Base-by-base conservation (phyloP, 805 yeast genomes). In the Nakazawaea wickerhamii region DNA sequence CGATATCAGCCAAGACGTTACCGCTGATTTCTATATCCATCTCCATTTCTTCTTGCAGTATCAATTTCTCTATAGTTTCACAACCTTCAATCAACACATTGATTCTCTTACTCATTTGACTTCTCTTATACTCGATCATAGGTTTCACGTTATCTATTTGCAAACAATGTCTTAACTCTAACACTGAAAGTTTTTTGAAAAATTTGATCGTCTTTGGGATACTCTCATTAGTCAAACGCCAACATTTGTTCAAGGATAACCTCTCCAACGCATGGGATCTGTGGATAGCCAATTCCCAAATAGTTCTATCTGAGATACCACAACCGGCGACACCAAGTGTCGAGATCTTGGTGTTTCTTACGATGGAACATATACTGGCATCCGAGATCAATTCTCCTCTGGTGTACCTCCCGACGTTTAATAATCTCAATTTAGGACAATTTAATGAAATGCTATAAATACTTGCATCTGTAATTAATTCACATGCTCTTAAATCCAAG, bases 241-340 rank as follows among this genome's bases (percentile, higher is more conserved):
- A 65, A 57, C 97, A 89, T 52, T 80, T 78, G 59, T 89, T 89
- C 40, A 89, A 58, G 6, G 95, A 83, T 17, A 89, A 64, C 40
- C 96, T 67, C 51, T 77, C 78, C 3, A 90, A 53, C 18, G 79
- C 79, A 43, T 67, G 58, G 5, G 63, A 64, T 21, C 77, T 63
- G 40, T 67, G 58, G 14, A 73, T 59, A 0, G 89, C 88, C 26
- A 90, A 61, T 53, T 84, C 90, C 95, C 95, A 87, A 13, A 90
- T 65, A 4, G 85, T 70, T 33, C 77, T 70, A 63, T 90, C 96
- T 6, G 85, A 77, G 15, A 90, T 73, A 34, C 75, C 68, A 59
- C 96, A 87, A 5, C 98, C 98, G 0, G 97, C 96, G 17, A 88
- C 64, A 0, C 97, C 97, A 34, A 90, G 65, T 0, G 96, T 88